Base-by-base conservation (phyloP, 768 basidiomycete genomes). In the Naganishia onofrii region DNA sequence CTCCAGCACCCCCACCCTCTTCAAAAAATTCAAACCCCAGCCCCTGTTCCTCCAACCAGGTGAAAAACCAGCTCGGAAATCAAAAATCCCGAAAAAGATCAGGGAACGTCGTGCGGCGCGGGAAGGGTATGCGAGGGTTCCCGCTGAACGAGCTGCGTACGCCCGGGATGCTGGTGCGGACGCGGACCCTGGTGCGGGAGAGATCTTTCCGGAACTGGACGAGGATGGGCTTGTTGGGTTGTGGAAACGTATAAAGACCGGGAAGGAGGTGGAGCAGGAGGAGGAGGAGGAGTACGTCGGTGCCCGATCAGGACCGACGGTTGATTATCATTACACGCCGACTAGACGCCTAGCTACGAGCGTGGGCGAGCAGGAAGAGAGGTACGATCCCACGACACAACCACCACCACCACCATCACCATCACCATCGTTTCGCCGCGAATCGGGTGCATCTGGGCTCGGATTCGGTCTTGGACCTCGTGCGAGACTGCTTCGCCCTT, bases 21-120 rank as follows among this genome's bases (percentile, higher is more conserved):
- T 42, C 36, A 63, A 63, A 28, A 63, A 63, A 26, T 63, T 63
- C 60, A 63, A 63, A 44, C 60, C 60, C 17, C 60, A 63, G 19
- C 36, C 38, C 13, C 15, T 42, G 4, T 63, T 5, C 38, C 60
- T 63, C 23, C 42, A 42, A 26, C 60, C 60, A 15, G 60, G 60
- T 2, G 34, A 63, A 36, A 38, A 23, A n/a, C 23, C 23, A 44
- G 21, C 23, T 0, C 60, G 60, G 8, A 63, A 63, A n/a, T 63
- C n/a, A 2, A 63, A 63, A 46, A 44, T 63, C 42, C 60, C 60
- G 36, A 63, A 63, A 63, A 63, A 63, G 23, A 26, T 63, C 26
- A 21, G 46, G n/a, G 60, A n/a, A 13, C 42, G 38, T 1, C 60
- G 42, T 23, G 36, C 60, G 38, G 21, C 17, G 29, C 38, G 60